Conservation (phyloP, 169 alveolate species). For the Eimeria necatrix region DNA sequence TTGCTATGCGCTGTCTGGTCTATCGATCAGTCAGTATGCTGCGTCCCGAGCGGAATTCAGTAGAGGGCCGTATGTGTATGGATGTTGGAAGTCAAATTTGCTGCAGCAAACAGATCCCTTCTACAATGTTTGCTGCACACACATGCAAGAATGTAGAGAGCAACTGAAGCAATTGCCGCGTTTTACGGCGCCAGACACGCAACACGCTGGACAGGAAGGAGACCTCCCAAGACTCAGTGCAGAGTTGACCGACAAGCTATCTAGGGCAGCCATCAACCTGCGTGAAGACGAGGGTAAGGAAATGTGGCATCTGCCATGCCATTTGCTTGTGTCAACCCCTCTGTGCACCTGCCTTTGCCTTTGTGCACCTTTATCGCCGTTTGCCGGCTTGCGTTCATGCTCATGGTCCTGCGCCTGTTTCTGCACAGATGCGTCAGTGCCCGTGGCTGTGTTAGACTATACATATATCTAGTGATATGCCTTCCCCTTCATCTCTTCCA, state of each 20-base stretch:
- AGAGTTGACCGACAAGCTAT: neutral
- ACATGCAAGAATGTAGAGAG: neutral
- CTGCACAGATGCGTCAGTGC: neutral
- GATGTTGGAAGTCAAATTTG: neutral
- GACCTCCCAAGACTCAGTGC: neutral
- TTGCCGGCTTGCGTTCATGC: no score
- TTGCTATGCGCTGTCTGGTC: constrained; percentile 93
- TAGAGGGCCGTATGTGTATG: constrained; percentile 4
- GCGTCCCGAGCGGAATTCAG: constrained; percentile 9
- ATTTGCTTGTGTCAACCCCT: neutral
- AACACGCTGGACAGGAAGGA: neutral
- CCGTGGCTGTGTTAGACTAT: neutral
- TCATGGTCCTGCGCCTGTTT: no score
- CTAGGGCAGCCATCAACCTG: neutral
- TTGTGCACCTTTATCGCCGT: neutral
- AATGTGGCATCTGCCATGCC: neutral
- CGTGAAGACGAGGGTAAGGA: neutral
- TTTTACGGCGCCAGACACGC: neutral
- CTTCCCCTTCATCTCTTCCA: neutral
- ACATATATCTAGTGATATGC: neutral
- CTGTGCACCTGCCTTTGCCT: neutral
- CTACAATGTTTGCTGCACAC: constrained; percentile 18
- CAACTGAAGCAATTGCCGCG: neutral
- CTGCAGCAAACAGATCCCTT: neutral
- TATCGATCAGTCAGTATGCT: constrained; percentile 80